Percentiles rank a stretch among this genome's conserved stretches.
phyloP scores from a whole-genome alignment of 768 basidiomycete genomes.

The Boletus vinaceobasis region DNA sequence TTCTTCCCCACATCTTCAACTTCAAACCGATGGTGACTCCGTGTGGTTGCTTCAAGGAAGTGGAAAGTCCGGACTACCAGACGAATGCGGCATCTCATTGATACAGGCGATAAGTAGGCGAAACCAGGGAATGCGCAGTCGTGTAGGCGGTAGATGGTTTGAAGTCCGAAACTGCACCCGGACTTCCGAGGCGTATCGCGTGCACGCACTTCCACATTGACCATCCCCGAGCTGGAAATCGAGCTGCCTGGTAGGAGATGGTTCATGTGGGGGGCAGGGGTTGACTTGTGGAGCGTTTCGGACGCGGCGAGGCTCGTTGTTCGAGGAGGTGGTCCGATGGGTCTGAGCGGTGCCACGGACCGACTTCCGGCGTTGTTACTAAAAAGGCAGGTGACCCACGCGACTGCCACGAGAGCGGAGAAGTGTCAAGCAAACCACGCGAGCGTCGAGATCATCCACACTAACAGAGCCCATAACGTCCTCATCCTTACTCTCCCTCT shows the following conservation, averaged over 20 bases:
- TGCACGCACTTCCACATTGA: not conserved
- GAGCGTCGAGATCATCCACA: slow-evolving; percentile 32
- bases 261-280: not conserved
- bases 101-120: not conserved
- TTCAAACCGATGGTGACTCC: not conserved
- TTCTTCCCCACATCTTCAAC: not conserved
- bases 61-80: not conserved
- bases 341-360: not conserved
- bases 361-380: slow-evolving; percentile 14
- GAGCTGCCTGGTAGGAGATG: no score
- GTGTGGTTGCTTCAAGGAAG: not conserved
- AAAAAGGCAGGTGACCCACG: slow-evolving; percentile 26
- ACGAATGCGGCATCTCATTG: not conserved
- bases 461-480: slow-evolving; percentile 15
- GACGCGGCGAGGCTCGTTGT: not conserved
- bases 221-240: not conserved
- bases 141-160: not conserved
- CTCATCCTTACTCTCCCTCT: slow-evolving; percentile 1
- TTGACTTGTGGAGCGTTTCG: not conserved
- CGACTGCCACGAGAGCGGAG: slow-evolving; percentile 36
- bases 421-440: slow-evolving; percentile 34
- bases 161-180: slow-evolving; percentile 1
- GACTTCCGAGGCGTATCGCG: not conserved
- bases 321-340: not conserved
- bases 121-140: not conserved